Conservation (phyloP, 129 eudicot genomes). For the Gnaphalium uliginosum region DNA sequence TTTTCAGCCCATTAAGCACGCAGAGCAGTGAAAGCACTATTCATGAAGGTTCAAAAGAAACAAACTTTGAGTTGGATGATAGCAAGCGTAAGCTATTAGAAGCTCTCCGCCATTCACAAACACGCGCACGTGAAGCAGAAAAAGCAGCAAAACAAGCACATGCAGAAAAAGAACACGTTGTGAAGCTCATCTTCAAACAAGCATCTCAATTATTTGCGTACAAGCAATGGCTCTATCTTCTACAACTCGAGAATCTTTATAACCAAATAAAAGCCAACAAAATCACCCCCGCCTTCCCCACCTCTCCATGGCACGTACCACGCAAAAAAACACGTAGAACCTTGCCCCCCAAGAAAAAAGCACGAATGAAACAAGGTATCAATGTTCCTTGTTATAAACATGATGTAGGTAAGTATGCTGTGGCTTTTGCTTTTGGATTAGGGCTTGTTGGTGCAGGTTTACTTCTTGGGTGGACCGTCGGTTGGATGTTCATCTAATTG, state of each 20-base stretch:
- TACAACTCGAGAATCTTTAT: slow-evolving; percentile 76
- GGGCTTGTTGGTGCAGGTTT: slow-evolving; percentile 93
- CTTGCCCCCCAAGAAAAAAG: slow-evolving; percentile 29
- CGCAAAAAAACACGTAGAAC: slow-evolving; percentile 39
- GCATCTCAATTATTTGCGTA: slow-evolving; percentile 86
- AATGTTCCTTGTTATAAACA: slow-evolving; percentile 28
- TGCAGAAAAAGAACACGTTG: slow-evolving; percentile 73
- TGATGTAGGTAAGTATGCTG: slow-evolving; percentile 51
- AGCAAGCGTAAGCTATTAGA: slow-evolving; percentile 69
- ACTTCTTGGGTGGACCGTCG: slow-evolving; percentile 85
- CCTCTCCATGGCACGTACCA: slow-evolving; percentile 52
- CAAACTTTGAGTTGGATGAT: slow-evolving; percentile 39
- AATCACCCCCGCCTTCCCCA: slow-evolving; percentile 40
- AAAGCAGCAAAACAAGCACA: slow-evolving; percentile 80
- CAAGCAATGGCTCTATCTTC: slow-evolving; percentile 84
- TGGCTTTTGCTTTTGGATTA: slow-evolving; percentile 82
- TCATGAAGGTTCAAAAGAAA: slow-evolving; percentile 27
- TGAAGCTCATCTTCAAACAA: slow-evolving; percentile 75
- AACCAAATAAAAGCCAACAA: slow-evolving; percentile 50
- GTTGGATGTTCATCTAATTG: slow-evolving; percentile 71
- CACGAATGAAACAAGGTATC: slow-evolving; percentile 38
- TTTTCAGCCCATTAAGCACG: slow-evolving; percentile 16
- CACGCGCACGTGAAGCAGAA: slow-evolving; percentile 97
- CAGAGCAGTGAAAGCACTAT: slow-evolving; percentile 29
- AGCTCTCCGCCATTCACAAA: slow-evolving; percentile 91